Percentiles rank a stretch among this genome's conserved stretches.
Conservation (phyloP, 2,329 filamentous ascomycete species). For the Monascus ruber region DNA sequence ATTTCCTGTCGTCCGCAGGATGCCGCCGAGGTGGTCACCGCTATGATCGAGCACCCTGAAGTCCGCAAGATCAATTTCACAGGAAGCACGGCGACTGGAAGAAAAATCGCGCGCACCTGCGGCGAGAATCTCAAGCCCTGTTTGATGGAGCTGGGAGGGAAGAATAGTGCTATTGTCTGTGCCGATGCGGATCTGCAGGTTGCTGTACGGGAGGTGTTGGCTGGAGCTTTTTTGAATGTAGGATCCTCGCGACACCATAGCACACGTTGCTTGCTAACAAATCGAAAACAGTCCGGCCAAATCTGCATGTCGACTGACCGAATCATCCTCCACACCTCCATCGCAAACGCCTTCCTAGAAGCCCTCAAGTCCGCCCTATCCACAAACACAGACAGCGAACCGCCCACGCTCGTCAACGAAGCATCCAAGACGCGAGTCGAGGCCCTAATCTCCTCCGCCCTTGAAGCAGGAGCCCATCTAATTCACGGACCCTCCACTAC, state of each 20-base stretch:
- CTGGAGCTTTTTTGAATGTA: conserved; percentile 24
- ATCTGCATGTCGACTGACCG: conserved; percentile 76
- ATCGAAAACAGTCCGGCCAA: conserved; percentile 46
- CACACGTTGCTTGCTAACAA: conserved; percentile 21
- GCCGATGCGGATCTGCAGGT: conserved; percentile 63
- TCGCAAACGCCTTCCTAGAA: conserved; percentile 42
- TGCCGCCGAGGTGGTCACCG: conserved; percentile 54
- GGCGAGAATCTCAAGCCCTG: conserved; percentile 65
- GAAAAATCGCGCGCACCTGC: conserved; percentile 54
- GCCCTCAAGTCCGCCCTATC: conserved; percentile 35
- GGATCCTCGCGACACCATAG: not conserved
- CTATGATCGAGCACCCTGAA: conserved; percentile 52
- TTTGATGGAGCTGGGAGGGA: conserved; percentile 71
- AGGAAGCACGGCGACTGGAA: conserved; percentile 57
- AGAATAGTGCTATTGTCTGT: conserved; percentile 65
- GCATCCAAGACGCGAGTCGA: conserved; percentile 35
- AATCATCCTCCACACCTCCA: conserved; percentile 48
- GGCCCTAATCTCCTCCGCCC: conserved; percentile 15
- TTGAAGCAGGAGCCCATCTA: conserved; percentile 20
- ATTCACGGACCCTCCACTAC: conserved; percentile 14
- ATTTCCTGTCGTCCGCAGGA: conserved; percentile 50
- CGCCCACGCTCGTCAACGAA: conserved; percentile 31
- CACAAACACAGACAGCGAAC: conserved; percentile 24
- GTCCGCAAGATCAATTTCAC: conserved; percentile 69
- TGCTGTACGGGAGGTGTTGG: conserved; percentile 35